Percentiles rank a stretch among this genome's conserved stretches.
These are phyloP conservation scores for Hypsizygus ulmarius DNA, from an alignment of 1,284 basidiomycete genomes.

Conservation along the genomic window DNA sequence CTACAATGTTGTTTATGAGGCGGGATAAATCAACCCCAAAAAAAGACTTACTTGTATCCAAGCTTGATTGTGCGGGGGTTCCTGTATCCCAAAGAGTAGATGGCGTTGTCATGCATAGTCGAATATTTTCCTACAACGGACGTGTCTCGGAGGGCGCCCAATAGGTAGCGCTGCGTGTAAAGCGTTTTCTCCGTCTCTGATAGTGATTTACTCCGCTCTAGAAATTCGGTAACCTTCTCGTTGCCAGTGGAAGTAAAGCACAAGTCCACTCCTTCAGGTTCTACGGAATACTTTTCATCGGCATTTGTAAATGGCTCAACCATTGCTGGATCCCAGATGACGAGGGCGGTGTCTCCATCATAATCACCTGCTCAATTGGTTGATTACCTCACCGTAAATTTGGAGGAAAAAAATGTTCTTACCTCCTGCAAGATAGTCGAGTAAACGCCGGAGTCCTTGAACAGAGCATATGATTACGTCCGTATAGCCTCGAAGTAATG, in stretches of 20 bases:
- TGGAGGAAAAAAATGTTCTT: conserved; percentile 10
- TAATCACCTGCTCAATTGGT: conserved; percentile 40
- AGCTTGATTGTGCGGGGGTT: conserved; percentile 48
- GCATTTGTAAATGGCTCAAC: conserved; percentile 52
- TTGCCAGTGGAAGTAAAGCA: conserved; percentile 41
- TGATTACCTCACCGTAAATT: background rate
- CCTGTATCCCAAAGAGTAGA: conserved; percentile 49
- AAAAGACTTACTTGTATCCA: conserved; percentile 53
- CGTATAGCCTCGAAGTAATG: conserved; percentile 38
- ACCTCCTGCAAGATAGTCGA: conserved; percentile 51
- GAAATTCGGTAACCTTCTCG: conserved; percentile 42
- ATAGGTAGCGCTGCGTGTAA: conserved; percentile 45
- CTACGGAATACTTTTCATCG: conserved; percentile 38
- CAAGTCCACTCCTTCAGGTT: conserved; percentile 41
- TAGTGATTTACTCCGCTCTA: conserved; percentile 23
- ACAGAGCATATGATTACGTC: conserved; percentile 51
- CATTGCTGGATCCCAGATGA: conserved; percentile 46
- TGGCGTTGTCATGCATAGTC: conserved; percentile 51
- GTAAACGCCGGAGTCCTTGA: conserved; percentile 42
- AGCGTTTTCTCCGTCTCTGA: conserved; percentile 26
- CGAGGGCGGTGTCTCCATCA: conserved; percentile 47
- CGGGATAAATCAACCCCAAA: background rate
- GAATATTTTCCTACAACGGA: conserved; percentile 56
- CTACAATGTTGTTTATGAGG: conserved; percentile 28
- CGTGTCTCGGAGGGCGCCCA: conserved; percentile 44